Conservation (phyloP, 2,329 filamentous ascomycete species). For the Aciculosporium take region DNA sequence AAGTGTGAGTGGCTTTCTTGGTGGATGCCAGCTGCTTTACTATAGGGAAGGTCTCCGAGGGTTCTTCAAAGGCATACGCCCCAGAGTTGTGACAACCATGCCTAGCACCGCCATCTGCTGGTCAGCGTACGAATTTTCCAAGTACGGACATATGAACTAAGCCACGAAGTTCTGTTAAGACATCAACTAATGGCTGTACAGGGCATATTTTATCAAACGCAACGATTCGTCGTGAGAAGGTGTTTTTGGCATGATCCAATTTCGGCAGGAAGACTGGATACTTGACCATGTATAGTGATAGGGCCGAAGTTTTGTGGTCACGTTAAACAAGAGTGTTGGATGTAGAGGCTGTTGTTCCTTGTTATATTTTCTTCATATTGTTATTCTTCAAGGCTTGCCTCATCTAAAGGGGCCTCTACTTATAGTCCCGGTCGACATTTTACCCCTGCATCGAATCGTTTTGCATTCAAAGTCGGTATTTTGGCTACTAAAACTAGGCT, state of each 20-base stretch:
- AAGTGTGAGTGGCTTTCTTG: constrained; percentile 66
- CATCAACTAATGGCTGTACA: constrained; percentile 12
- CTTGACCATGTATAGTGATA: neutral
- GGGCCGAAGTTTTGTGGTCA: neutral
- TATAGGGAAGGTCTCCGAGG: constrained; percentile 70
- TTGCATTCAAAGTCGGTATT: neutral
- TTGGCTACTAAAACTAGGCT: neutral
- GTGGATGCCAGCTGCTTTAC: constrained; percentile 70
- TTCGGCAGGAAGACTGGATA: neutral
- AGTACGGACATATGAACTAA: constrained; percentile 39
- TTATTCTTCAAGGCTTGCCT: neutral
- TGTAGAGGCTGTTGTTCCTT: neutral
- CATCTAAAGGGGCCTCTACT: neutral
- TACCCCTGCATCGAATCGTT: neutral
- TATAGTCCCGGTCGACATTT: neutral
- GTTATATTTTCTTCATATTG: neutral
- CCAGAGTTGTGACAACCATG: constrained; percentile 89
- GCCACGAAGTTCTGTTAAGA: constrained; percentile 55
- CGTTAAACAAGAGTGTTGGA: neutral
- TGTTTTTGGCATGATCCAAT: neutral
- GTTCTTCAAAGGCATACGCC: constrained; percentile 87
- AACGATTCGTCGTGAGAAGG: constrained; percentile 28
- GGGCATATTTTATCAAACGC: constrained; percentile 46
- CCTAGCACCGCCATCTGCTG: constrained; percentile 99
- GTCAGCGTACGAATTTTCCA: constrained; percentile 60